phyloP scores from a whole-genome alignment of 2,329 filamentous ascomycete genomes.

The Ambrosiella beaveri region DNA sequence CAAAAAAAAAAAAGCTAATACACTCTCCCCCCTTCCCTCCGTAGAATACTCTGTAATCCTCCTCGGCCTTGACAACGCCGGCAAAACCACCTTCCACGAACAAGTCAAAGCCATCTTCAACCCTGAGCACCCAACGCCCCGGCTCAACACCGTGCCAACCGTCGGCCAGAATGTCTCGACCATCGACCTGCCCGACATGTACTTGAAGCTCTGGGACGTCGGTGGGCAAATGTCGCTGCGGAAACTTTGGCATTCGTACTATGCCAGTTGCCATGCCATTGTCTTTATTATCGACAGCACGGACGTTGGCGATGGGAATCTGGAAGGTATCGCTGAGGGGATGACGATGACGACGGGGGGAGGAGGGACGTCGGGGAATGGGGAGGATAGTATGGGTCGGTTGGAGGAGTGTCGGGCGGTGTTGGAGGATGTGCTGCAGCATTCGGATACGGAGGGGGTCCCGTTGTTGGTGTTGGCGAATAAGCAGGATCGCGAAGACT shows the following conservation, averaged over 20 bases:
- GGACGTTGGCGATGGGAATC: conserved; percentile 71
- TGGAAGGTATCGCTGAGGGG: conserved; percentile 24
- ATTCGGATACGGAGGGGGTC: conserved; percentile 77
- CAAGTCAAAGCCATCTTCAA: conserved; percentile 84
- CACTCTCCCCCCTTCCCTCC: neutral
- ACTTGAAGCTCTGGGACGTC: conserved; percentile 97
- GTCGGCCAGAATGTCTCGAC: conserved; percentile 95
- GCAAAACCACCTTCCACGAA: conserved; percentile 94
- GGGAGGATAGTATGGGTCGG: conserved; percentile 32
- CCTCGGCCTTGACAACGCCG: conserved; percentile 92
- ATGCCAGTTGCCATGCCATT: conserved; percentile 83
- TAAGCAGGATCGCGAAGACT: conserved; percentile 95
- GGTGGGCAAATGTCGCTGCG: conserved; percentile 82
- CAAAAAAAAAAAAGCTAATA: neutral
- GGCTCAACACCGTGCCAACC: conserved; percentile 78
- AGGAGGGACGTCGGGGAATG: conserved; percentile 22
- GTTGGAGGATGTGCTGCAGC: conserved; percentile 74
- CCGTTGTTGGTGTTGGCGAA: conserved; percentile 86
- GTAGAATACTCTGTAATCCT: conserved; percentile 93
- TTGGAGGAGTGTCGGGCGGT: conserved; percentile 80
- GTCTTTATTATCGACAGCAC: conserved; percentile 95
- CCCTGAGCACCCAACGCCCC: conserved; percentile 42
- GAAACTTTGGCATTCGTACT: conserved; percentile 91
- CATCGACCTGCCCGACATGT: conserved; percentile 81
- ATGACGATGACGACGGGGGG: neutral